Evolutionary conservation across 2,329 filamentous ascomycete genomes (phyloP), one percentile per base, ranked within the genome.

Genomic region (Clonostachys solani): DNA sequence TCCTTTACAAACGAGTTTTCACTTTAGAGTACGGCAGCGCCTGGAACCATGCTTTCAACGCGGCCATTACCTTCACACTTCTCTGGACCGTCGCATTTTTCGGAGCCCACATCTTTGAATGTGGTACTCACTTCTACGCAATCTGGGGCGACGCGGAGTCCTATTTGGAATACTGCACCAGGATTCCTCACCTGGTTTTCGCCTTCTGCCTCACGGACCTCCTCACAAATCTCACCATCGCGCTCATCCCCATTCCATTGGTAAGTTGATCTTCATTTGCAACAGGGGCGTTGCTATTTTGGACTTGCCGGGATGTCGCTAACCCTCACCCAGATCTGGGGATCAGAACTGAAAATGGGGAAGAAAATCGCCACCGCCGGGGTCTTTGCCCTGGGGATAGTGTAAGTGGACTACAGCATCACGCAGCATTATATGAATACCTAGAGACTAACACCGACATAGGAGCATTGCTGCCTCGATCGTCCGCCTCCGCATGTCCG

Each of bases 181-280:
- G 29, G 15, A 18, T 23, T 16, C 19, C 35, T n/a, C 13, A 16
- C 13, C 16, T 36, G n/a, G 16, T 36, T 10, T 16, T 34, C n/a
- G 43, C 23, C 13, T 44, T 44, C 43, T 44, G 43, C 43, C 33
- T 44, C 4, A 34, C 23, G n/a, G 43, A 36, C 19, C 35, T 36
- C 33, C n/a, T 44, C 9, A 44, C 43, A 23, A 33, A 44, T 33
- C n/a, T 35, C 10, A 36, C 36, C 43, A 44, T 44, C 43, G 35
- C 35, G 12, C 13, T 36, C 13, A 37, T 44, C 35, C 43, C 43
- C 8, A 35, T 44, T 16, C 43, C 43, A 15, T 17, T 44, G 33
- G 23, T 29, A 29, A 10, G 23, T 29, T 29, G 23, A 10, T 29
- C 23, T 29, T 9, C 23, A 29, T 29, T 29, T 29, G 3, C 23